Evolutionary conservation across 2,329 filamentous ascomycete genomes (phyloP).

Genomic region (Pseudohalonectria lignicola): DNA sequence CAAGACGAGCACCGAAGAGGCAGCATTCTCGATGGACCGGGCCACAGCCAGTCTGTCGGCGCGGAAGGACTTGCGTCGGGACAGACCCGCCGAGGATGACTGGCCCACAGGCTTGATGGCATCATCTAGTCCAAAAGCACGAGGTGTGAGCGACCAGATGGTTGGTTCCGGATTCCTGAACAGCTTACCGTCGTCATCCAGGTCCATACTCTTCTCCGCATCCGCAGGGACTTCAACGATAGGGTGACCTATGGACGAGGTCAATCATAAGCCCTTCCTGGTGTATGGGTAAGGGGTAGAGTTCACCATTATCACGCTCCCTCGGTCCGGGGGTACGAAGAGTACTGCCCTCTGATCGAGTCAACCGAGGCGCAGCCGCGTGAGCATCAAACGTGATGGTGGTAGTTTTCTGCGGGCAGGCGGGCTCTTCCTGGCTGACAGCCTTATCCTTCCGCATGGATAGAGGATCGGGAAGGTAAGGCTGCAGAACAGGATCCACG

Average conservation of each 20-base stretch:
- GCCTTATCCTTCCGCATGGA: no score
- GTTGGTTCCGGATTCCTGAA: no score
- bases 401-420: no score
- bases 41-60: conserved; percentile 6
- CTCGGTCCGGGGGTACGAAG: conserved; percentile 3
- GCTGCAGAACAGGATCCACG: no score
- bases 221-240: neutral
- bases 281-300: neutral
- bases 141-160: no score
- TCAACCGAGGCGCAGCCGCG: no score
- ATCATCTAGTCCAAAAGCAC: no score
- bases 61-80: conserved; percentile 4
- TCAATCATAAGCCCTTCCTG: neutral
- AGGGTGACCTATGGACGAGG: neutral
- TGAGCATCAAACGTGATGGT: no score
- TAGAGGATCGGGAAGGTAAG: neutral
- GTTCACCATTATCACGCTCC: conserved; percentile 1
- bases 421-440: no score
- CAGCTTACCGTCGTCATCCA: neutral
- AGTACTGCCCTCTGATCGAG: no score
- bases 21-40: conserved; percentile 8
- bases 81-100: no score
- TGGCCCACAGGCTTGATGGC: no score
- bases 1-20: conserved; percentile 2
- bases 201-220: neutral